These are phyloP conservation scores for Gamsiella multidivaricata DNA, from an alignment of 192 early-diverging fungal species.

Conservation along the genomic window DNA sequence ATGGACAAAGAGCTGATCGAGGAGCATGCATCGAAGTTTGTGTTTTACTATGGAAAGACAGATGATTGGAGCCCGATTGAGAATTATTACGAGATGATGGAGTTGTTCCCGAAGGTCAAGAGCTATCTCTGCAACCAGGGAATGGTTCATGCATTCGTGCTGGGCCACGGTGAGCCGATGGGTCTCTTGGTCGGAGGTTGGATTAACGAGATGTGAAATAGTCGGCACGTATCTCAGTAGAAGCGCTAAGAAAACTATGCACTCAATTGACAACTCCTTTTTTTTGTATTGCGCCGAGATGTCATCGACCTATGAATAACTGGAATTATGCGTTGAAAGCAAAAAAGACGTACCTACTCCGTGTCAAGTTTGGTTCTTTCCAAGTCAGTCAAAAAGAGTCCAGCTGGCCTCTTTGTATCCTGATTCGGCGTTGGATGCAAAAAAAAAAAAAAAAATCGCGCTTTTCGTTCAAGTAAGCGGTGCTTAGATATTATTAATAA, in stretches of 20 bases:
- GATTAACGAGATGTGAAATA: slow-evolving; percentile 34
- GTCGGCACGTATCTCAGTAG: neutral
- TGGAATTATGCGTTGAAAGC: too few species aligned
- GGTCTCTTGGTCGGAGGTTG: slow-evolving; percentile 40
- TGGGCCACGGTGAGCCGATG: slow-evolving; percentile 65
- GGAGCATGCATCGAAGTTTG: slow-evolving; percentile 67
- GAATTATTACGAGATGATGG: slow-evolving; percentile 73
- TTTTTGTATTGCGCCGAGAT: too few species aligned
- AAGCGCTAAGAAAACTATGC: too few species aligned
- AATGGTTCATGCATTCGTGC: slow-evolving; percentile 85
- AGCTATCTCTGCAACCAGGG: slow-evolving; percentile 76
- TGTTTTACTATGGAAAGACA: slow-evolving; percentile 80
- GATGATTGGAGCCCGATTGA: slow-evolving; percentile 85
- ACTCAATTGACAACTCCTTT: too few species aligned
- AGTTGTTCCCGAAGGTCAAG: slow-evolving; percentile 71
- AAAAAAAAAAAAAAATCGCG: neutral
- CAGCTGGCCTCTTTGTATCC: too few species aligned
- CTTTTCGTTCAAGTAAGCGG: too few species aligned
- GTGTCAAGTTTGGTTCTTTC: too few species aligned
- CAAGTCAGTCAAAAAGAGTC: too few species aligned
- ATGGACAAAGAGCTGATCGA: slow-evolving; percentile 75
- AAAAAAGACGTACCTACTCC: too few species aligned
- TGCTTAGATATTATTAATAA: too few species aligned
- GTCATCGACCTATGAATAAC: too few species aligned
- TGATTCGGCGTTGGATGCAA: too few species aligned